A percentile compares a stretch with the other conserved stretches of the same genome.
These are phyloP conservation scores for Sistotremastrum niveocremeum DNA, from an alignment of 768 basidiomycete genomes.

Conservation along the genomic window DNA sequence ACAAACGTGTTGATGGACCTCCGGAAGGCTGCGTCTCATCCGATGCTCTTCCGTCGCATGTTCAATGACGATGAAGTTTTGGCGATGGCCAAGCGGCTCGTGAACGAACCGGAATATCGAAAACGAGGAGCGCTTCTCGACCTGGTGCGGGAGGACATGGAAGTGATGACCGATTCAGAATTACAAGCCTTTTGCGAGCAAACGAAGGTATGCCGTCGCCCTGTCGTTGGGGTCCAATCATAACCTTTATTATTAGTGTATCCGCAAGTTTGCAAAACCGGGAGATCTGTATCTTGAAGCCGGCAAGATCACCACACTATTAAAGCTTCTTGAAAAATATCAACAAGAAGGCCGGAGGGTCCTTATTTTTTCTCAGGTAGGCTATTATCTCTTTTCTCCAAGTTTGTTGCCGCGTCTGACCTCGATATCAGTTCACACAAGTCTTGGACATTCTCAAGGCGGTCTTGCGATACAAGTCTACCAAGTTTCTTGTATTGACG, in stretches of 20 bases:
- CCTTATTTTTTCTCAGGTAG: conserved; percentile 88
- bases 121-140: conserved; percentile 68
- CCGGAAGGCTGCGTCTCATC: conserved; percentile 91
- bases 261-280: conserved; percentile 64
- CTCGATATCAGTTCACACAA: conserved; percentile 67
- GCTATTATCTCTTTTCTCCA: conserved; percentile 8
- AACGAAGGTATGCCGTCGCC: conserved; percentile 53
- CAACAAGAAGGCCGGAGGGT: conserved; percentile 59
- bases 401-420: background rate
- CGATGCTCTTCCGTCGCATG: conserved; percentile 82
- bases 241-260: conserved; percentile 33
- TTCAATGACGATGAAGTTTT: conserved; percentile 70
- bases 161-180: conserved; percentile 96
- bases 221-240: background rate
- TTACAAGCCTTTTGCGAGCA: conserved; percentile 73
- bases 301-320: conserved; percentile 71
- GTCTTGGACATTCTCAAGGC: conserved; percentile 86
- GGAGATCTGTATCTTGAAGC: conserved; percentile 63
- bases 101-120: conserved; percentile 89
- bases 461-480: conserved; percentile 55
- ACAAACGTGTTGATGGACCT: conserved; percentile 96
- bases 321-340: conserved; percentile 60
- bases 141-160: conserved; percentile 93
- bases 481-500: conserved; percentile 74
- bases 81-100: conserved; percentile 62